Base-by-base conservation (phyloP, 108 stramenopile species). In the Discostella stelligeroides region DNA sequence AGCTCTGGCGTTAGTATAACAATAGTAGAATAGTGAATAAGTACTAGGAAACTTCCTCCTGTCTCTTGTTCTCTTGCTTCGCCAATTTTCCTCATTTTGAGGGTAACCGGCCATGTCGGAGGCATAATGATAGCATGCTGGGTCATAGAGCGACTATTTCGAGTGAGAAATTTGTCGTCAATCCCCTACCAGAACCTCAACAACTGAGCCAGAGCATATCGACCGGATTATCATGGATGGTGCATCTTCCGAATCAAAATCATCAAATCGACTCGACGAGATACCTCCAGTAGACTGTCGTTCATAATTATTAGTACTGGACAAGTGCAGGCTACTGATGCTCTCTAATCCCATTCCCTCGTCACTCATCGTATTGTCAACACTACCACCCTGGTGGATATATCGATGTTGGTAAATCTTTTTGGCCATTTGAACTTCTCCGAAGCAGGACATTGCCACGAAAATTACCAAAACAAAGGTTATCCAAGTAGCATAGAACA, bases 401-500 rank as follows among this genome's bases (percentile, higher is more conserved):
- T 49, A 39, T 8, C 41, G 51, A 17, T 9, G 56, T 58, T 61
- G 40, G 60, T 66, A 66, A 65, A 75, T 66, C 25, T 38, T 29
- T 28, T 76, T 76, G 34, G 70, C 78, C 34, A 65, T 59, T 25
- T 72, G 78, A 11, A 68, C 60, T 55, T 79, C 78, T 24, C 71
- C 78, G 57, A 79, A 65, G 45, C 70, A 79, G 6, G 78, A 79
- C 42, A 60, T 60, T 28, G 60, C 70, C 23, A 67, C 70, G 27
- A 67, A 79, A 43, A 71, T 66, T 5, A 38, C 61, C 25, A 79
- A 46, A 14, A 58, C 78, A 71, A 87, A 82, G n/a, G 75, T 70
- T 29, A 88, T 71, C 93, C 93, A 94, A 1, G 82, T 64, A 51
- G 85, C 86, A 72, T 91, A 94, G 60, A 90, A 94, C 29, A 94